Evolutionary conservation across 257 asterid genomes (phyloP).

Genomic region (Scutellaria galericulata): DNA sequence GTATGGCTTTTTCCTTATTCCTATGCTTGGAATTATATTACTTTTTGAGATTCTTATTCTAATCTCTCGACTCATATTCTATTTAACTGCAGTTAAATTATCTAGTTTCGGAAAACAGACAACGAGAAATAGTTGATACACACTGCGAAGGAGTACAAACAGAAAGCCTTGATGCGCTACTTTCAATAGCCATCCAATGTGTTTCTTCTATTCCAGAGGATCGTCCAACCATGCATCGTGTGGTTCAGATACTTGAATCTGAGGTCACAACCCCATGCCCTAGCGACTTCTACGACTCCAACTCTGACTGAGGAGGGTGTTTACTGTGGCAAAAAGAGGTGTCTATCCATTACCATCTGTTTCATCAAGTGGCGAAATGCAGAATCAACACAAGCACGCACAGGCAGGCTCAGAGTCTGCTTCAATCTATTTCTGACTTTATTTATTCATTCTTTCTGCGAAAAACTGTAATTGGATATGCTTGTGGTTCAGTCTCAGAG

Average conservation of each 20-base stretch:
- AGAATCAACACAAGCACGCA: constrained; percentile 41
- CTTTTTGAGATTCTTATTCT: constrained; percentile 1
- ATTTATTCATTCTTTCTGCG: constrained; percentile 61
- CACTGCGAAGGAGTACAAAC: constrained; percentile 77
- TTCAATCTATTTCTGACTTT: constrained; percentile 29
- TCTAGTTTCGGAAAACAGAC: constrained; percentile 75
- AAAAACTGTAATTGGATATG: constrained; percentile 38
- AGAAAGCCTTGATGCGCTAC: constrained; percentile 78
- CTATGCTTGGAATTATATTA: neutral
- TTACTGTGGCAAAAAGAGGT: constrained; percentile 19
- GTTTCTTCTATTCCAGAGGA: constrained; percentile 86
- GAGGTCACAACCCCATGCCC: constrained; percentile 93
- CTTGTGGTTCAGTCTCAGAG: constrained; percentile 32
- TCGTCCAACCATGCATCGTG: constrained; percentile 94
- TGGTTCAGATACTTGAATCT: constrained; percentile 88
- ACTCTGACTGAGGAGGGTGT: constrained; percentile 60
- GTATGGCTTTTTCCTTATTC: constrained; percentile 37
- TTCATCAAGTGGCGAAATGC: constrained; percentile 43
- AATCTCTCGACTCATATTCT: neutral
- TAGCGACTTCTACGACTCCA: constrained; percentile 86
- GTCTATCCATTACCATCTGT: constrained; percentile 35
- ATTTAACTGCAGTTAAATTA: constrained; percentile 66
- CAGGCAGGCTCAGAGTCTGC: constrained; percentile 38
- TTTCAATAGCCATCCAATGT: constrained; percentile 81
- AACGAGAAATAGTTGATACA: constrained; percentile 78